These are phyloP conservation scores for Neltuma alba DNA, from an alignment of 306 rosid species.

Conservation along the genomic window DNA sequence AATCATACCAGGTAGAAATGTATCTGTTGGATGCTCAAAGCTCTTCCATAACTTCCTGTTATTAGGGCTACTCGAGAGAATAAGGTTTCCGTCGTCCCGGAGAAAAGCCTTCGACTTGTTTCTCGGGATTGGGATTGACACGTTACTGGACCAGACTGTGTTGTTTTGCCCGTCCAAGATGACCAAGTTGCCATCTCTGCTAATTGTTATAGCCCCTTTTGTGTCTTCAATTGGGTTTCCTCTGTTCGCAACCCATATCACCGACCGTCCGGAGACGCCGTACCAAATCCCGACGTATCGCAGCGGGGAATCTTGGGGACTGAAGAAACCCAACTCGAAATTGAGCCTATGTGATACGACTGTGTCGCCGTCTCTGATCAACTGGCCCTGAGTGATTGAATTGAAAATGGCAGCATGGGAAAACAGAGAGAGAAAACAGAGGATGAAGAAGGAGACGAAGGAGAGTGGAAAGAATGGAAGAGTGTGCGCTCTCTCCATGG, in stretches of 20 bases:
- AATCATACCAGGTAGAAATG: conserved; percentile 72
- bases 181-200: conserved; percentile 53
- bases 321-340: conserved; percentile 77
- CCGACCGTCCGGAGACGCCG: conserved; percentile 19
- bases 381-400: conserved; percentile 38
- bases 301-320: conserved; percentile 32
- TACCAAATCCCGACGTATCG: conserved; percentile 84
- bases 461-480: not conserved
- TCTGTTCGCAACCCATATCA: conserved; percentile 82
- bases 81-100: conserved; percentile 49
- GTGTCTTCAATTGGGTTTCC: conserved; percentile 48
- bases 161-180: conserved; percentile 44
- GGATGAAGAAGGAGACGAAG: conserved; percentile 22
- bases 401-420: conserved; percentile 39
- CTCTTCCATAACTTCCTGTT: conserved; percentile 54
- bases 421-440: conserved; percentile 28
- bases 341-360: conserved; percentile 39
- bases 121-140: conserved; percentile 20
- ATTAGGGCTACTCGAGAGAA: conserved; percentile 26
- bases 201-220: conserved; percentile 50
- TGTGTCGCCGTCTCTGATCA: conserved; percentile 42
- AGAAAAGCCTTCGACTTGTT: conserved; percentile 42
- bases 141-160: conserved; percentile 54
- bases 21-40: conserved; percentile 63
- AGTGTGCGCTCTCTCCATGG: conserved; percentile 15